Evolutionary conservation across 2,329 filamentous ascomycete species (phyloP).

Genomic region (Lecanicillium sp.): DNA sequence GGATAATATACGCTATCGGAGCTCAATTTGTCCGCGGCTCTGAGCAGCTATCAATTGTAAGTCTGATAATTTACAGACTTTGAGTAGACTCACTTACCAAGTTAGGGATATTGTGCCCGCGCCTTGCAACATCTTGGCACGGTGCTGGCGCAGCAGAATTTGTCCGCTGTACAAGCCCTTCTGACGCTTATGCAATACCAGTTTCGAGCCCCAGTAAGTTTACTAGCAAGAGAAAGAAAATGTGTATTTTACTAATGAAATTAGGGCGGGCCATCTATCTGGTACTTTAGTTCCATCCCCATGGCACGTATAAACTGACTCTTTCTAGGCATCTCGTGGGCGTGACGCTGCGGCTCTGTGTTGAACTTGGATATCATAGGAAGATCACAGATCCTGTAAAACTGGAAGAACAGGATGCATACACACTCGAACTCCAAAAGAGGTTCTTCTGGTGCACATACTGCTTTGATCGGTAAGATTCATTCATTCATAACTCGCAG

Average conservation of each 20-base stretch:
- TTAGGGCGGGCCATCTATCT: slow-evolving; percentile 4
- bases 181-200: slow-evolving; percentile 5
- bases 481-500: background rate
- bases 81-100: background rate
- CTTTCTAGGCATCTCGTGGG: slow-evolving; percentile 2
- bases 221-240: background rate
- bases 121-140: background rate
- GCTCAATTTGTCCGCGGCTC: background rate
- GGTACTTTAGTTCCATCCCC: background rate
- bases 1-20: slow-evolving; percentile 5
- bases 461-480: slow-evolving; percentile 4
- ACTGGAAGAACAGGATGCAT: slow-evolving; percentile 1
- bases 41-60: background rate
- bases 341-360: slow-evolving; percentile 1
- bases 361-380: slow-evolving; percentile 4
- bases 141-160: slow-evolving; percentile 2
- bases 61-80: background rate
- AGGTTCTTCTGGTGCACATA: slow-evolving; percentile 7
- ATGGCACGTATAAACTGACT: background rate
- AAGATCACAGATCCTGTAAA: background rate
- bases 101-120: slow-evolving; percentile 3
- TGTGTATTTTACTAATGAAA: background rate
- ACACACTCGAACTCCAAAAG: slow-evolving; percentile 4
- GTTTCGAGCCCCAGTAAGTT: slow-evolving; percentile 4
- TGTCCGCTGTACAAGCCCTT: slow-evolving; percentile 3